Percentiles rank a stretch among this genome's conserved stretches.
Evolutionary conservation across 805 yeast genomes (phyloP).

Genomic region (Hanseniaspora guilliermondii): DNA sequence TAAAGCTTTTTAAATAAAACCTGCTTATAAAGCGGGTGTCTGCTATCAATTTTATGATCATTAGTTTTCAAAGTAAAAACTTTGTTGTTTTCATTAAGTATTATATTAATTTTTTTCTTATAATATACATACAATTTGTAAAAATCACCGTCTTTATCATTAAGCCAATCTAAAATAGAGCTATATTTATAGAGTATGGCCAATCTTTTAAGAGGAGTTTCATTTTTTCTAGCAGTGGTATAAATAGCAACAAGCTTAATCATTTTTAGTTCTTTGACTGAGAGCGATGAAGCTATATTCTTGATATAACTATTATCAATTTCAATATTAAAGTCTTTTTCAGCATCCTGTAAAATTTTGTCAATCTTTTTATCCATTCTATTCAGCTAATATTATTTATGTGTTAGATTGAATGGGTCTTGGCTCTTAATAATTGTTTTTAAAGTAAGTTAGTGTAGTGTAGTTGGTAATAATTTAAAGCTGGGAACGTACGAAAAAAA

Average conservation of each 20-base stretch:
- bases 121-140: not conserved
- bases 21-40: constrained; percentile 4
- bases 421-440: not conserved
- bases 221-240: not conserved
- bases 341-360: not conserved
- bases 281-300: not conserved
- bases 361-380: not conserved
- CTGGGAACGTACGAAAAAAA: too few relatives aligned
- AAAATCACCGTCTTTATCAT: constrained; percentile 1
- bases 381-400: not conserved
- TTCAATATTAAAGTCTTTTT: not conserved
- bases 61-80: not conserved
- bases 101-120: not conserved
- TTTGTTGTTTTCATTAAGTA: not conserved
- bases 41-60: constrained; percentile 1
- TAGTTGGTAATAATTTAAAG: too few relatives aligned
- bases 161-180: constrained; percentile 4
- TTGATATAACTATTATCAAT: not conserved
- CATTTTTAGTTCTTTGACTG: not conserved
- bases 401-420: not conserved
- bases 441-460: not conserved
- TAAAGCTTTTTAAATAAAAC: not conserved
- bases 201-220: not conserved
- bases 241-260: constrained; percentile 10
- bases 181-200: not conserved